phyloP scores from a whole-genome alignment of 176 grass and related monocot genomes.

The Saccharum spontaneum region DNA sequence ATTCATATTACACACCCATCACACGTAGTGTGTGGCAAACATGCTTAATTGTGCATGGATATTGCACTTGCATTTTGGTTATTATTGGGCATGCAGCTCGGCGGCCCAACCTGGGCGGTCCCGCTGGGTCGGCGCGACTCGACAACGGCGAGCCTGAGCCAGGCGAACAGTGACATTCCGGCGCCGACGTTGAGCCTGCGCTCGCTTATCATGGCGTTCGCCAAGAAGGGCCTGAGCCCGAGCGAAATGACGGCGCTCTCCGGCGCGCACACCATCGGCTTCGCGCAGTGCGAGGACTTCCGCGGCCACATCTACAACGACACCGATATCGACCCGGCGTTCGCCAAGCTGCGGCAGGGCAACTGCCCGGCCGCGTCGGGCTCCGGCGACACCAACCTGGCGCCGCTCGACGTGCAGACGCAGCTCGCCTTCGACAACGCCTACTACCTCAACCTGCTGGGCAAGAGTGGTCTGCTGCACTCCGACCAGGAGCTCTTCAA shows the following conservation, averaged over 20 bases:
- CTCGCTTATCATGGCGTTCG: conserved; percentile 40
- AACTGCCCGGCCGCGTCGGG: conserved; percentile 11
- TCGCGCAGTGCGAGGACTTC: conserved; percentile 50
- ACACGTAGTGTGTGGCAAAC: no score
- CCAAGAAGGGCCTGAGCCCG: conserved; percentile 39
- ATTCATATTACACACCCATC: background rate
- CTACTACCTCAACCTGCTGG: conserved; percentile 48
- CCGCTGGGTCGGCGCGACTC: conserved; percentile 62
- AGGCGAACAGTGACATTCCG: conserved; percentile 55
- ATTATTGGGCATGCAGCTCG: conserved; percentile 19
- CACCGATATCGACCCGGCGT: conserved; percentile 36
- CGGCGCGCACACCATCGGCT: conserved; percentile 57
- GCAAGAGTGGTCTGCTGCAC: conserved; percentile 44
- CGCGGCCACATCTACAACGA: conserved; percentile 59
- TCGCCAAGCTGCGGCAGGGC: conserved; percentile 26
- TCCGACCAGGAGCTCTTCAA: conserved; percentile 95
- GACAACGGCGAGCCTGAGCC: conserved; percentile 43
- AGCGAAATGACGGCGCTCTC: conserved; percentile 62
- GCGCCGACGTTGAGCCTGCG: conserved; percentile 21
- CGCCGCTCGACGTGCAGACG: conserved; percentile 45
- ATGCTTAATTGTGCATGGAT: no score
- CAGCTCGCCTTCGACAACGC: conserved; percentile 44
- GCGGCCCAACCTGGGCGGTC: conserved; percentile 46
- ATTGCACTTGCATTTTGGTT: no score
- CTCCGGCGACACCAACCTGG: conserved; percentile 29